phyloP scores from a whole-genome alignment of 148 eudicot species.

The Beta vulgaris region DNA sequence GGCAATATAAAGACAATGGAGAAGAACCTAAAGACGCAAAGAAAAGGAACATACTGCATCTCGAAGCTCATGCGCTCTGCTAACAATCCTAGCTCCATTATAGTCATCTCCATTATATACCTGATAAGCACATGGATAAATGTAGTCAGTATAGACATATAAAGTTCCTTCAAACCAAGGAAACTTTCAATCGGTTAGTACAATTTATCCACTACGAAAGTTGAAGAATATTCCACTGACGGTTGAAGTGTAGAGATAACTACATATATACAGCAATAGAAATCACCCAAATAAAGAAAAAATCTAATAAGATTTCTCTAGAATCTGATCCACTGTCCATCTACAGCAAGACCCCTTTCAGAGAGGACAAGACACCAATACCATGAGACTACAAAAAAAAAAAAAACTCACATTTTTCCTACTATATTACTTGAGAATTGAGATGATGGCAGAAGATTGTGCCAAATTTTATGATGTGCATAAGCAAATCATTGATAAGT shows the following conservation, averaged over 20 bases:
- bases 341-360: no score
- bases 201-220: no score
- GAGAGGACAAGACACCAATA: no score
- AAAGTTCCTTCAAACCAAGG: background rate
- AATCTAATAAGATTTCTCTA: no score
- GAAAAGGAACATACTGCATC: slow-evolving; percentile 64
- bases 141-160: slow-evolving; percentile 4
- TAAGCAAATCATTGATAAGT: no score
- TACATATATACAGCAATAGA: no score
- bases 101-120: slow-evolving; percentile 94
- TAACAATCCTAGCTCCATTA: slow-evolving; percentile 97
- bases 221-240: no score
- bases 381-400: background rate
- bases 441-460: background rate
- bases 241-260: no score
- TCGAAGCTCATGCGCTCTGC: slow-evolving; percentile 96
- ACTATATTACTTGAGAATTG: background rate
- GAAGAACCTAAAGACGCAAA: background rate
- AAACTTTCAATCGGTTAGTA: background rate
- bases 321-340: no score
- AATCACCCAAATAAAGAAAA: no score
- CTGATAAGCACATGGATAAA: slow-evolving; percentile 36
- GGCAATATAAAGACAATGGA: background rate
- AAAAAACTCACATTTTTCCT: no score
- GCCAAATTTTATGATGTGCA: no score